A percentile compares a stretch with the other conserved stretches of the same genome.
phyloP scores from a whole-genome alignment of 2,329 filamentous ascomycete genomes.

The Arachnopeziza araneosa region DNA sequence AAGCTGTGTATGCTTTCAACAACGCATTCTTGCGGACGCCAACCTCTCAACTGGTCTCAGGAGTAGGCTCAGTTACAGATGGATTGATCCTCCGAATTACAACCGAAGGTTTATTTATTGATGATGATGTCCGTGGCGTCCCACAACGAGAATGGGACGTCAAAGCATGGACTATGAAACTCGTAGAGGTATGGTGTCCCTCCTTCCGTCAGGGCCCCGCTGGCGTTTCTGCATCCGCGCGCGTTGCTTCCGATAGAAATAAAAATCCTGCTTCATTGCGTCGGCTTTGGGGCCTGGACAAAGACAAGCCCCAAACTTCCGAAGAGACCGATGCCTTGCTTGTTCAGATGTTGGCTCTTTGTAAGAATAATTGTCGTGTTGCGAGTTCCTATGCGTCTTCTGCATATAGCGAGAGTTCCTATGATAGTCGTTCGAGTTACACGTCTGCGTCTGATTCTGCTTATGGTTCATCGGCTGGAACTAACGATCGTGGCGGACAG shows the following conservation, averaged over 20 bases:
- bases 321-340: slow-evolving; percentile 65
- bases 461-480: slow-evolving; percentile 27
- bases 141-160: slow-evolving; percentile 98
- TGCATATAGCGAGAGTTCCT: slow-evolving; percentile 26
- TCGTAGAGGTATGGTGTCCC: slow-evolving; percentile 82
- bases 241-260: slow-evolving; percentile 31
- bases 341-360: slow-evolving; percentile 55
- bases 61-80: slow-evolving; percentile 80
- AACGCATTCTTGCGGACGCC: slow-evolving; percentile 86
- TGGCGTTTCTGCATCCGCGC: slow-evolving; percentile 36
- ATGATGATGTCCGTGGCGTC: slow-evolving; percentile 86
- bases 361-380: slow-evolving; percentile 58
- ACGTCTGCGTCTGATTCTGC: slow-evolving; percentile 23
- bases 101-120: slow-evolving; percentile 92
- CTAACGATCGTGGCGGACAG: slow-evolving; percentile 32
- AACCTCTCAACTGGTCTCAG: slow-evolving; percentile 81
- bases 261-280: slow-evolving; percentile 22
- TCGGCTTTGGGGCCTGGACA: slow-evolving; percentile 35
- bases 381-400: slow-evolving; percentile 35
- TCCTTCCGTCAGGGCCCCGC: slow-evolving; percentile 44
- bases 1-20: slow-evolving; percentile 87
- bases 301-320: slow-evolving; percentile 39
- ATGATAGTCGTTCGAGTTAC: slow-evolving; percentile 22
- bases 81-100: slow-evolving; percentile 88
- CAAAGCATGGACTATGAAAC: slow-evolving; percentile 95